Conservation (phyloP, 2,329 filamentous ascomycete species). For the Pseudocercospora fijiensis region DNA sequence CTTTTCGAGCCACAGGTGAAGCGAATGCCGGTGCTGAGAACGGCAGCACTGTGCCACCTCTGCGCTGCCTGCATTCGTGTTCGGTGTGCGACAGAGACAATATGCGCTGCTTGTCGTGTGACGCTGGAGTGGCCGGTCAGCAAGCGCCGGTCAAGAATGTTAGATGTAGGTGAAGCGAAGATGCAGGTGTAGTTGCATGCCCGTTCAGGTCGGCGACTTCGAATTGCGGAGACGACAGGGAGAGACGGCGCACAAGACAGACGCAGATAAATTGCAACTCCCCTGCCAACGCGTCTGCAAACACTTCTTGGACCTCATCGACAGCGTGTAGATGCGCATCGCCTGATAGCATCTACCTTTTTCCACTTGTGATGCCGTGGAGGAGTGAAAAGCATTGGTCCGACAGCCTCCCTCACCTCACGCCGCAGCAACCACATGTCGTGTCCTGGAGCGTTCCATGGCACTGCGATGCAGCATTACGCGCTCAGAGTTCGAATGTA, state of each 20-base stretch:
- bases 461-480: not conserved
- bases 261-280: conserved; percentile 16
- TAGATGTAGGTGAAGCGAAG: not conserved
- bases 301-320: conserved; percentile 1
- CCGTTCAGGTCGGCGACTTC: conserved; percentile 2
- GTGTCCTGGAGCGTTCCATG: not conserved
- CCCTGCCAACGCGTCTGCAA: conserved; percentile 10
- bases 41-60: conserved; percentile 21
- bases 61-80: conserved; percentile 16
- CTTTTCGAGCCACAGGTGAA: conserved; percentile 24
- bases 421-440: conserved; percentile 1
- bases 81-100: conserved; percentile 9
- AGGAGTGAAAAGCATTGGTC: not conserved
- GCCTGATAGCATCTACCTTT: conserved; percentile 2
- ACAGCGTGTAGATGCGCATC: conserved; percentile 1
- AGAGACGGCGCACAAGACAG: conserved; percentile 7
- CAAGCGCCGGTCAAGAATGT: not conserved
- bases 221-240: conserved; percentile 1
- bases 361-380: not conserved
- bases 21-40: conserved; percentile 16
- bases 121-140: conserved; percentile 7
- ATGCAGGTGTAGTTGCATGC: conserved; percentile 1
- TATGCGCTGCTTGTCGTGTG: conserved; percentile 7
- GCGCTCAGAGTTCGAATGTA: not conserved
- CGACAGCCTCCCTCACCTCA: not conserved